Conservation (phyloP, 257 asterid genomes). For the Parsonsia alboflavescens region DNA sequence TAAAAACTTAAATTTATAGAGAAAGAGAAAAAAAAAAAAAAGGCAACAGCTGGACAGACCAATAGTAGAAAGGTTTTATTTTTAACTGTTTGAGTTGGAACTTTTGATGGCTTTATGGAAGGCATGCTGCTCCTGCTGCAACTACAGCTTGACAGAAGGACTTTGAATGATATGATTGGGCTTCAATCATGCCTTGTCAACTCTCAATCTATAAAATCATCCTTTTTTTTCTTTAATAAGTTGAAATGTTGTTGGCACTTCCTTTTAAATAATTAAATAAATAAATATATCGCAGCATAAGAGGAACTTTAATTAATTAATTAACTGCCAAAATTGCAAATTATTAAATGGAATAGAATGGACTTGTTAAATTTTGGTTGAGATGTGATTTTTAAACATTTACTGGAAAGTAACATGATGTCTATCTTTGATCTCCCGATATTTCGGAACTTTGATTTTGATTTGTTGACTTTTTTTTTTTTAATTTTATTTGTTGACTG, state of each 20-base stretch:
- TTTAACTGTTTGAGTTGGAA: conserved; percentile 9
- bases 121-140: conserved; percentile 20
- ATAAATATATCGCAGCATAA: too few species aligned
- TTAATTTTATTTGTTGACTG: too few species aligned
- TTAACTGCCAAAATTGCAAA: neutral
- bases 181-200: conserved; percentile 16
- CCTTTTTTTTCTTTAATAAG: too few species aligned
- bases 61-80: neutral
- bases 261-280: too few species aligned
- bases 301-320: too few species aligned
- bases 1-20: too few species aligned
- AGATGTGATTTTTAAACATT: neutral
- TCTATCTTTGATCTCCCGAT: neutral
- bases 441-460: neutral
- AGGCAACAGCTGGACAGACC: neutral
- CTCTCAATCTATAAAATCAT: neutral
- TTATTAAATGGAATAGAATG: neutral
- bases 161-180: conserved; percentile 1
- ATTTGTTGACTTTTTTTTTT: conserved; percentile 1
- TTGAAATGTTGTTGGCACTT: too few species aligned
- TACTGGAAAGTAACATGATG: neutral
- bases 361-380: neutral
- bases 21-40: too few species aligned
- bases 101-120: neutral
- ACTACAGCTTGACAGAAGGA: conserved; percentile 7